These are phyloP conservation scores for Ophiostoma himal-ulmi DNA, from an alignment of 2,329 filamentous ascomycete genomes.

Conservation along the genomic window DNA sequence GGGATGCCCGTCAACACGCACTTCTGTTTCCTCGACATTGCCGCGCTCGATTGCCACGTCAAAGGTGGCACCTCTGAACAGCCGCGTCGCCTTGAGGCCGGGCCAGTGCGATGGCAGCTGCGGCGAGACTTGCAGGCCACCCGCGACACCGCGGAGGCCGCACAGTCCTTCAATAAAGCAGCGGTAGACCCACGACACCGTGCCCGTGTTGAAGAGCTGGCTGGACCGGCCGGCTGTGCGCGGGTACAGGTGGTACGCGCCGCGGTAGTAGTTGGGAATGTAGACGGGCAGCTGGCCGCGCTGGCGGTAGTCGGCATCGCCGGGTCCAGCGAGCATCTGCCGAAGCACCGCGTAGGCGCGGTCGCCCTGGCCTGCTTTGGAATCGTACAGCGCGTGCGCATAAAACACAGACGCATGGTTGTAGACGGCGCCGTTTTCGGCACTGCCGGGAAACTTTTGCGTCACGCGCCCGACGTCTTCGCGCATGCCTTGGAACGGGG, in stretches of 20 bases:
- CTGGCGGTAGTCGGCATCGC: conserved; percentile 45
- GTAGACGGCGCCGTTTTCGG: conserved; percentile 54
- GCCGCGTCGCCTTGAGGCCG: conserved; percentile 41
- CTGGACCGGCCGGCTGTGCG: conserved; percentile 51
- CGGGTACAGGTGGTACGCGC: conserved; percentile 43
- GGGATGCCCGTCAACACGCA: neutral
- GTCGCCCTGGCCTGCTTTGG: neutral
- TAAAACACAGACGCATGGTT: conserved; percentile 54
- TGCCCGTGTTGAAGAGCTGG: conserved; percentile 55
- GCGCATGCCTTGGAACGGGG: conserved; percentile 49
- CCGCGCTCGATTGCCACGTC: conserved; percentile 38
- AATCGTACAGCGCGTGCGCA: conserved; percentile 40
- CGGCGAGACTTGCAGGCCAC: neutral
- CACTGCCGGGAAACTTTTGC: conserved; percentile 52
- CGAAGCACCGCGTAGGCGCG: neutral
- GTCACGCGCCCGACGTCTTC: conserved; percentile 55
- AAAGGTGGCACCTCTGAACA: conserved; percentile 49
- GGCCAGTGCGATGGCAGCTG: conserved; percentile 34
- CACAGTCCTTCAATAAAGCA: conserved; percentile 52
- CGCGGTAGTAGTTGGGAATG: conserved; percentile 55
- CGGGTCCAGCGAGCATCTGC: conserved; percentile 50
- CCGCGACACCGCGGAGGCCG: conserved; percentile 41
- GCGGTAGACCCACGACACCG: conserved; percentile 51
- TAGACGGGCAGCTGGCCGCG: conserved; percentile 52
- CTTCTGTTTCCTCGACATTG: neutral